Percentiles rank a stretch among this genome's conserved stretches.
phyloP scores from a whole-genome alignment of 163 green algal genomes.

The Chloroidium sp. region DNA sequence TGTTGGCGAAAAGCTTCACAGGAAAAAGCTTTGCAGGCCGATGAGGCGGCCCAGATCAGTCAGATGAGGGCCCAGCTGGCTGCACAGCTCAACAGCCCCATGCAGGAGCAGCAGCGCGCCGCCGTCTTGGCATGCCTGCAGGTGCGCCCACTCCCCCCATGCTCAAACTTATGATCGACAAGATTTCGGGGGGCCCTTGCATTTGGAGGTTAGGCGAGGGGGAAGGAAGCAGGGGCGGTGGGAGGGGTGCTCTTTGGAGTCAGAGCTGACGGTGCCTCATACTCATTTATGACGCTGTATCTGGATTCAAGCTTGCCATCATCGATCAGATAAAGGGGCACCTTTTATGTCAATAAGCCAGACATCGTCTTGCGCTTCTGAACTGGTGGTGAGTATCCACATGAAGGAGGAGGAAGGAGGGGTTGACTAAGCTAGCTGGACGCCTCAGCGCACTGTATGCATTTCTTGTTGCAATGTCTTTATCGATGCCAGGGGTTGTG shows the following conservation, averaged over 20 bases:
- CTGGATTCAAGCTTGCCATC: not conserved
- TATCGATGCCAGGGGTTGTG: no score
- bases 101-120: constrained; percentile 6
- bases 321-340: no score
- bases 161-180: not conserved
- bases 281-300: not conserved
- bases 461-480: not conserved
- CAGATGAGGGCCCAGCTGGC: constrained; percentile 19
- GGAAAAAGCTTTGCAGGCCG: not conserved
- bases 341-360: not conserved
- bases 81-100: constrained; percentile 9
- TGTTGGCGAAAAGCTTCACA: not conserved
- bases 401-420: not conserved
- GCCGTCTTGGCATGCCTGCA: constrained; percentile 14
- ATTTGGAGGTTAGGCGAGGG: not conserved
- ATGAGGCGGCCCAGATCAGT: not conserved
- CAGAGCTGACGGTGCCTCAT: not conserved
- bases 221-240: not conserved
- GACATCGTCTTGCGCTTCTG: not conserved
- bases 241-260: not conserved
- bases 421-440: not conserved
- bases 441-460: not conserved
- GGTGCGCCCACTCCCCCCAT: constrained; percentile 1
- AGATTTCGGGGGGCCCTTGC: not conserved
- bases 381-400: not conserved